Evolutionary conservation across 2,329 filamentous ascomycete species (phyloP).

Genomic region (Trichoderma gracile): DNA sequence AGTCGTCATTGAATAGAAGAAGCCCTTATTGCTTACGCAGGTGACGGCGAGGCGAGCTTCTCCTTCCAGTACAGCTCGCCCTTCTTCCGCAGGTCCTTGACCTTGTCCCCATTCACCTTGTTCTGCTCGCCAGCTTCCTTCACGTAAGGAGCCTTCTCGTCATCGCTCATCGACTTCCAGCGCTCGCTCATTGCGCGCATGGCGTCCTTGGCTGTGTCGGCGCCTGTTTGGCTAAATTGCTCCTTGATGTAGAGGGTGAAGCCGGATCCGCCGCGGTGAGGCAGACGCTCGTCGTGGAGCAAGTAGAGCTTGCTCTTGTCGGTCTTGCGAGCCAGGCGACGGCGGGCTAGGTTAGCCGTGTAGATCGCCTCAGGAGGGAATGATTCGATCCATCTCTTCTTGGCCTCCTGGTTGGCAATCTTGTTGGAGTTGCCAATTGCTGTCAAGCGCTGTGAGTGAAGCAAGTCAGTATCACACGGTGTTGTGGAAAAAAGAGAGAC

Average conservation of each 20-base stretch:
- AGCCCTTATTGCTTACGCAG: not conserved
- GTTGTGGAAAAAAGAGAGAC: not conserved
- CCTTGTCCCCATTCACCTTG: conserved; percentile 25
- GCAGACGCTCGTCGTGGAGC: conserved; percentile 52
- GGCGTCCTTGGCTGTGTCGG: conserved; percentile 27
- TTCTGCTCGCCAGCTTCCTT: conserved; percentile 33
- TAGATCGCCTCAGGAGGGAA: conserved; percentile 44
- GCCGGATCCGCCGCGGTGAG: conserved; percentile 41
- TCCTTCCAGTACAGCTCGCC: conserved; percentile 30
- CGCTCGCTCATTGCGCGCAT: conserved; percentile 35
- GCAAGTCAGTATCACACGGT: not conserved
- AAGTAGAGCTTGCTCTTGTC: conserved; percentile 30
- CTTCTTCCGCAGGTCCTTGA: conserved; percentile 37
- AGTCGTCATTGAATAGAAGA: too few relatives aligned
- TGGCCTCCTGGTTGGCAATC: conserved; percentile 41
- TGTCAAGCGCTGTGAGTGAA: conserved; percentile 36
- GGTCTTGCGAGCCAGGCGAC: conserved; percentile 41
- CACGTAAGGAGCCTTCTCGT: conserved; percentile 46
- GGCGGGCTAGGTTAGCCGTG: conserved; percentile 52
- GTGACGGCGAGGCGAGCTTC: conserved; percentile 11
- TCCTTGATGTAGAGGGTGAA: conserved; percentile 44
- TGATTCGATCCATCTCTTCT: conserved; percentile 52
- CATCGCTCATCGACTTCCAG: conserved; percentile 47
- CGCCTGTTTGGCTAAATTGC: conserved; percentile 39
- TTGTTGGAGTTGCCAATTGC: conserved; percentile 43